These are phyloP conservation scores for Triticum urartu DNA, from an alignment of 176 grass and related monocot genomes.

Conservation along the genomic window DNA sequence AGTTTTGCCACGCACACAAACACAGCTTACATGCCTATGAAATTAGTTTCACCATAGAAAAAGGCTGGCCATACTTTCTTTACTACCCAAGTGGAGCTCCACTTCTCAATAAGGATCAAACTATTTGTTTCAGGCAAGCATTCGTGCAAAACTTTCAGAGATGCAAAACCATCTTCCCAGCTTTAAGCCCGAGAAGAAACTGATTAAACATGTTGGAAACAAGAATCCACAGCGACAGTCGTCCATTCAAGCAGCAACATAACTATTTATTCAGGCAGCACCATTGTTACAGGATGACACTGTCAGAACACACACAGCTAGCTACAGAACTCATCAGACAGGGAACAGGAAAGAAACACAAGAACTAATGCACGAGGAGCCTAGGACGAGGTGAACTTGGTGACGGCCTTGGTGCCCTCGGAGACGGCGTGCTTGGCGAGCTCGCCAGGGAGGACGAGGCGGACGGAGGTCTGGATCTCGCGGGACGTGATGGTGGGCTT, in stretches of 20 bases:
- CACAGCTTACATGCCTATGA: too few relatives aligned
- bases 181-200: background rate
- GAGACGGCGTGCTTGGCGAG: conserved; percentile 32
- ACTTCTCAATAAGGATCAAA: background rate
- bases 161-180: background rate
- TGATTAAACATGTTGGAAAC: background rate
- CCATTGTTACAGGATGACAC: background rate
- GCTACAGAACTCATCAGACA: background rate
- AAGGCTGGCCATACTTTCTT: too few relatives aligned
- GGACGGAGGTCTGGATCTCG: conserved; percentile 62
- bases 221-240: background rate
- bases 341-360: too few relatives aligned
- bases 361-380: background rate
- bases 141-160: background rate
- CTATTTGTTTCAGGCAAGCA: background rate
- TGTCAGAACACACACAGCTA: background rate
- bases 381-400: background rate
- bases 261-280: background rate
- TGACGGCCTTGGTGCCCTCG: background rate
- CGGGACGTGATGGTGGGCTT: conserved; percentile 64
- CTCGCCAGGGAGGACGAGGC: conserved; percentile 64
- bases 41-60: too few relatives aligned
- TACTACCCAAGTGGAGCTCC: too few relatives aligned
- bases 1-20: too few relatives aligned
- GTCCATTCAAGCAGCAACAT: background rate